phyloP scores from a whole-genome alignment of 805 yeast genomes.

The Ogataea trehaloabstinens region DNA sequence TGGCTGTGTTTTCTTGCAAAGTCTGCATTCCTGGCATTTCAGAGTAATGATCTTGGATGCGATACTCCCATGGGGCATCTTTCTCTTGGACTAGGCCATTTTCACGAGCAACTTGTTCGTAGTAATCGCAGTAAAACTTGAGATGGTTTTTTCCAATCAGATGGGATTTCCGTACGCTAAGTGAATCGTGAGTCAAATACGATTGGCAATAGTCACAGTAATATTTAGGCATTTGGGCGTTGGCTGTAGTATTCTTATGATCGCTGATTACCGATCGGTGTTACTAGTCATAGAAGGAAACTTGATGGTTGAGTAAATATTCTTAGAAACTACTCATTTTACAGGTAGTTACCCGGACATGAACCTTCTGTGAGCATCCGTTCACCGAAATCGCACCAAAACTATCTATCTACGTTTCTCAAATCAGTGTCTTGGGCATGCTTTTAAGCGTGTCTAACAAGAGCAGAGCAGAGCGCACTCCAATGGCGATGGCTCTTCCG shows the following conservation, averaged over 20 bases:
- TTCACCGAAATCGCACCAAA: no score
- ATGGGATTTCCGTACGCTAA: constrained; percentile 81
- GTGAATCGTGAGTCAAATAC: constrained; percentile 83
- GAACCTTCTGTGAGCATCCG: no score
- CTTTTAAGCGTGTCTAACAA: no score
- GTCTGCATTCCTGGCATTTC: constrained; percentile 34
- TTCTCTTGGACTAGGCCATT: constrained; percentile 16
- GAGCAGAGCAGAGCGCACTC: no score
- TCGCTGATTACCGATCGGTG: no score
- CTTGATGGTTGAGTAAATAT: no score
- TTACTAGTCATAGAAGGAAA: no score
- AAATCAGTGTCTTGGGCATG: no score
- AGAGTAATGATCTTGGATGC: constrained; percentile 33
- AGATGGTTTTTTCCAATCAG: constrained; percentile 75
- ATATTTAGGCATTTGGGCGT: constrained; percentile 55
- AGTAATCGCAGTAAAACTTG: constrained; percentile 69
- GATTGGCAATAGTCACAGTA: constrained; percentile 85
- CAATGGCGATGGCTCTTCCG: constrained; percentile 29
- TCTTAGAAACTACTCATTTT: no score
- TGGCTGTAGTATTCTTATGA: no score
- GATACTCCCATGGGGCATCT: constrained; percentile 37
- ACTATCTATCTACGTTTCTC: no score
- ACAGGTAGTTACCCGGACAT: no score
- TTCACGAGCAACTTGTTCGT: constrained; percentile 43
- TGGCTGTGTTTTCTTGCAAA: constrained; percentile 19